These are phyloP conservation scores for Citrus reticulata DNA, from an alignment of 345 rosid genomes.

Conservation along the genomic window DNA sequence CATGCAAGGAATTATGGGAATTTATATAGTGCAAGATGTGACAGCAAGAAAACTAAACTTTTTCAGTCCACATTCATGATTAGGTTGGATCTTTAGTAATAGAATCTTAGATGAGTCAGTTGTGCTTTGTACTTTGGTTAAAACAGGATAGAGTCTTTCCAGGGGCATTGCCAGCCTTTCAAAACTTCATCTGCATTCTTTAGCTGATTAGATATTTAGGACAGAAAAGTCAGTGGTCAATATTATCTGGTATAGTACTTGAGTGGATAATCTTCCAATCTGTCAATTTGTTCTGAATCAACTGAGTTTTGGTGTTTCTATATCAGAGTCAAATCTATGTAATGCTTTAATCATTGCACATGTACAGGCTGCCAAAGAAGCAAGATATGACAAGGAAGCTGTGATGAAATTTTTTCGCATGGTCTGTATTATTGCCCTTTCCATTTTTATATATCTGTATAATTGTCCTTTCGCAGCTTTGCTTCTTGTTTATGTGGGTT, in stretches of 20 bases:
- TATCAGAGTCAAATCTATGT: background rate
- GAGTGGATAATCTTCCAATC: background rate
- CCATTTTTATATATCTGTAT: slow-evolving; percentile 13
- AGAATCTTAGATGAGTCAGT: background rate
- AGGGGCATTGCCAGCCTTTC: background rate
- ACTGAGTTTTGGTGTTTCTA: background rate
- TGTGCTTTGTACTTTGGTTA: background rate
- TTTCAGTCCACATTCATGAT: background rate
- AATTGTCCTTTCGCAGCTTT: background rate
- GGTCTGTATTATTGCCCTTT: slow-evolving; percentile 43
- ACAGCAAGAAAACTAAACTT: background rate
- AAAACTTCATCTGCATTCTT: background rate
- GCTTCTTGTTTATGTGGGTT: background rate
- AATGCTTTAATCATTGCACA: slow-evolving; percentile 14
- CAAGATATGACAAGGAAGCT: slow-evolving; percentile 96
- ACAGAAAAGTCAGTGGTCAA: background rate
- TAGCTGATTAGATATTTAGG: background rate
- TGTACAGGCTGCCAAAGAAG: slow-evolving; percentile 90
- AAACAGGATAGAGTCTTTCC: background rate
- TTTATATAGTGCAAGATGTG: background rate
- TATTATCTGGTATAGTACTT: background rate
- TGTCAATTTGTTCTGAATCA: background rate
- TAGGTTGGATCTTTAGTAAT: background rate
- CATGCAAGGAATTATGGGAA: background rate
- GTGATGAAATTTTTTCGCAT: slow-evolving; percentile 69